Conservation (phyloP, 495 filamentous ascomycete genomes). For the Letharia columbiana region DNA sequence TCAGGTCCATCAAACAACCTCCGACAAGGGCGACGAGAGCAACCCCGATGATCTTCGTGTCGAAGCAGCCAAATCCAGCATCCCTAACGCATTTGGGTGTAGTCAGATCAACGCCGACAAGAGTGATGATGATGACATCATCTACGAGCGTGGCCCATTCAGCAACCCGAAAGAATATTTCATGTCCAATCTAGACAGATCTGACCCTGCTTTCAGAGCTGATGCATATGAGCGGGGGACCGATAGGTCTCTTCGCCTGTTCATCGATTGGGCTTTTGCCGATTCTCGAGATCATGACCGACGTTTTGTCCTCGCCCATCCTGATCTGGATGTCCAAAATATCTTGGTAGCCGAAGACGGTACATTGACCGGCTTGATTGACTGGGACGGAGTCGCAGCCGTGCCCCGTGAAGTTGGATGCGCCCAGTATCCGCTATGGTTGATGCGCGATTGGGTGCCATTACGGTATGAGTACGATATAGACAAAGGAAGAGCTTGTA, state of each 20-base stretch:
- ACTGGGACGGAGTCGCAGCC: conserved; percentile 33
- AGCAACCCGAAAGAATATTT: not conserved
- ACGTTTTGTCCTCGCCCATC: conserved; percentile 18
- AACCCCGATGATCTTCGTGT: not conserved
- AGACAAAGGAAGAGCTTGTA: not conserved
- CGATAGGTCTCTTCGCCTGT: not conserved
- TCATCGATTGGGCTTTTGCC: conserved; percentile 11
- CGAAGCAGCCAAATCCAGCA: not conserved
- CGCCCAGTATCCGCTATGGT: conserved; percentile 29
- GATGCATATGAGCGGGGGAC: not conserved
- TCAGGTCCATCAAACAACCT: not conserved
- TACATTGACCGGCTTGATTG: conserved; percentile 37
- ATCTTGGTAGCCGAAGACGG: conserved; percentile 36
- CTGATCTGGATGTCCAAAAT: conserved; percentile 34
- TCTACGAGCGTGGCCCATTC: not conserved
- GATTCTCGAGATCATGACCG: not conserved
- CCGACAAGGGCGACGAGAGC: not conserved
- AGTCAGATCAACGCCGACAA: not conserved
- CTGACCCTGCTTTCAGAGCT: not conserved
- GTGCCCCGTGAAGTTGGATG: conserved; percentile 29
- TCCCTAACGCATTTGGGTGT: not conserved
- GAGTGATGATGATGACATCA: not conserved
- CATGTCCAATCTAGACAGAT: conserved; percentile 2
- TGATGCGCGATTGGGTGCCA: conserved; percentile 31
- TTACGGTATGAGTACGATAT: not conserved